These are phyloP conservation scores for Periconia sp. DNA, from an alignment of 2,329 filamentous ascomycete species.

Conservation along the genomic window DNA sequence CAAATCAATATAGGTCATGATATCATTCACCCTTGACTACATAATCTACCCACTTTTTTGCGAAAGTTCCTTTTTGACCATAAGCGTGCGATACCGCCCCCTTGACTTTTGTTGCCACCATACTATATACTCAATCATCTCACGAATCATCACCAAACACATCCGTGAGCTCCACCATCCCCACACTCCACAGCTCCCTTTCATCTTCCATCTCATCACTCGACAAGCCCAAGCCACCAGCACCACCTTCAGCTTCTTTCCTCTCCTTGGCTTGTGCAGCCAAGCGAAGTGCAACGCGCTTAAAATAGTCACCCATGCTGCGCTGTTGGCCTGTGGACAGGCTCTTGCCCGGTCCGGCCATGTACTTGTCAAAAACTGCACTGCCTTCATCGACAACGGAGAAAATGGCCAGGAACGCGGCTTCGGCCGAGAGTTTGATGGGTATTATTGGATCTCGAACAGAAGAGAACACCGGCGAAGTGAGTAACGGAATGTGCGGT, in stretches of 20 bases:
- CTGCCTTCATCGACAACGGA: slow-evolving; percentile 84
- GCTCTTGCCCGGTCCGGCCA: slow-evolving; percentile 66
- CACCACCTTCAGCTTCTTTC: slow-evolving; percentile 86
- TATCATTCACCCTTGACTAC: too few species aligned
- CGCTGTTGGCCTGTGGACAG: slow-evolving; percentile 75
- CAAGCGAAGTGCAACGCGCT: slow-evolving; percentile 81
- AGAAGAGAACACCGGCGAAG: slow-evolving; percentile 80
- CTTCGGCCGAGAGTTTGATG: slow-evolving; percentile 92
- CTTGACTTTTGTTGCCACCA: not conserved
- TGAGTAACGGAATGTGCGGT: slow-evolving; percentile 78
- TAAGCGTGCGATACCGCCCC: not conserved
- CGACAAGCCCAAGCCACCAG: slow-evolving; percentile 79
- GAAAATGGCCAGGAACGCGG: slow-evolving; percentile 89
- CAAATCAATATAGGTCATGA: too few species aligned
- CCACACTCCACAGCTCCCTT: slow-evolving; percentile 93
- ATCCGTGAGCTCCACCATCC: slow-evolving; percentile 80
- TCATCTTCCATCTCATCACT: slow-evolving; percentile 95
- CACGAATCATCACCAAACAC: slow-evolving; percentile 22
- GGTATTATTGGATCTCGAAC: slow-evolving; percentile 92
- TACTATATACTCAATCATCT: not conserved
- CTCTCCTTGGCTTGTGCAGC: slow-evolving; percentile 87
- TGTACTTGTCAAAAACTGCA: slow-evolving; percentile 87
- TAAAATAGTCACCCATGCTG: slow-evolving; percentile 96
- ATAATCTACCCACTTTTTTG: not conserved
- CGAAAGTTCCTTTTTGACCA: not conserved